Conservation (phyloP, 1,139 yeast species). For the Diutina catenulata region DNA sequence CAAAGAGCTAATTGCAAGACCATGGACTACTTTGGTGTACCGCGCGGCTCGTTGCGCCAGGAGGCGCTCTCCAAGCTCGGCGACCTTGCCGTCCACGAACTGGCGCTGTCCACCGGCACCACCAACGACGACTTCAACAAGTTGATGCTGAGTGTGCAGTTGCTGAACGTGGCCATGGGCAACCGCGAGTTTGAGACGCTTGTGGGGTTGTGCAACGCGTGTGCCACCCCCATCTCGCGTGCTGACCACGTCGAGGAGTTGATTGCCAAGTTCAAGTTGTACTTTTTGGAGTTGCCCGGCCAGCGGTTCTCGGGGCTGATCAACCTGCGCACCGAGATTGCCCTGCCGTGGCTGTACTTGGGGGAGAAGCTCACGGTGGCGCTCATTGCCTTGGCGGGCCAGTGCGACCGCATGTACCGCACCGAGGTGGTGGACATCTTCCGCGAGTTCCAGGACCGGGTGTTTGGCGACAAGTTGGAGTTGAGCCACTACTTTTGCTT, state of each 20-base stretch:
- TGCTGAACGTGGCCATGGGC: slow-evolving; percentile 29
- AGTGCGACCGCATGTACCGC: slow-evolving; percentile 16
- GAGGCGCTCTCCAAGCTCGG: slow-evolving; percentile 4
- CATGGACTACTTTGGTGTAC: slow-evolving; percentile 4
- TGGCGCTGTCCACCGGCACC: background rate
- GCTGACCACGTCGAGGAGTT: slow-evolving; percentile 30
- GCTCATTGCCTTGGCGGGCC: slow-evolving; percentile 25
- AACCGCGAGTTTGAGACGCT: slow-evolving; percentile 61
- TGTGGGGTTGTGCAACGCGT: slow-evolving; percentile 51
- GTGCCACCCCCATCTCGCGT: slow-evolving; percentile 12
- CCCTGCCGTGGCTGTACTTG: slow-evolving; percentile 27
- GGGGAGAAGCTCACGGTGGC: slow-evolving; percentile 25
- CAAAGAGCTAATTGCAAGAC: no score
- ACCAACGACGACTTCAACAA: slow-evolving; percentile 3
- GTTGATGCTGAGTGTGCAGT: slow-evolving; percentile 1
- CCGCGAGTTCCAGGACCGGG: slow-evolving; percentile 16
- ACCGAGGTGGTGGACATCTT: slow-evolving; percentile 21
- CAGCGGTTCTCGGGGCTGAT: slow-evolving; percentile 28
- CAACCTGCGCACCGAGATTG: slow-evolving; percentile 14
- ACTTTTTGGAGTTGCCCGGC: slow-evolving; percentile 46
- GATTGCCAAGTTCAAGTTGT: slow-evolving; percentile 41
- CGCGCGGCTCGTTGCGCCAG: background rate
- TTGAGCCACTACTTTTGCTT: slow-evolving; percentile 31
- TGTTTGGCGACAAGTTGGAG: slow-evolving; percentile 15
- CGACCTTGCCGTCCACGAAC: background rate